Evolutionary conservation across 2,329 filamentous ascomycete genomes (phyloP), one percentile per base, ranked within the genome.

Genomic region (Ascosphaera apis): DNA sequence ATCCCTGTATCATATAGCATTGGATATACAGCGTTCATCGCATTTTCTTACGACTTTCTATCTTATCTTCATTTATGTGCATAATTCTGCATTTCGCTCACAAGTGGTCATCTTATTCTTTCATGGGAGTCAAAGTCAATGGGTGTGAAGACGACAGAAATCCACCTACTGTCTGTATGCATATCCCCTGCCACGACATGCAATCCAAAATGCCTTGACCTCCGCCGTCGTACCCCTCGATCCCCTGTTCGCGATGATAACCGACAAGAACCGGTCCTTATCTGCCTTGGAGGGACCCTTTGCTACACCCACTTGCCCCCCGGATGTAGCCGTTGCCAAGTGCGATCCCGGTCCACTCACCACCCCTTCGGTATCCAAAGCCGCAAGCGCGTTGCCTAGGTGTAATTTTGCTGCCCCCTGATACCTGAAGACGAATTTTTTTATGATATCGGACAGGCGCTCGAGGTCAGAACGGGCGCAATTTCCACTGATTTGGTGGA

Each of bases 381-480:
- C 45, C 8, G 48, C 47, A 18, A 61, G 45, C 0, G 56, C 54
- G 13, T 48, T 49, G 17, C 45, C 43, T 9, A 61, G 44, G 41
- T 55, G 47, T 9, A 48, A 46, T 2, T 55, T 54, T 4, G 57
- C 56, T 23, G 53, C 42, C 27, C 49, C 53, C 37, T 53, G 53
- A 33, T 60, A 53, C 33, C 57, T 57, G 42, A 57, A 59, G 4
- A 60, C 43, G 16, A 55, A 49, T 33, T 50, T 53, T 36, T 55
- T 51, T 25, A 62, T 48, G 7, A 55, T 49, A 31, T 60, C 57
- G 34, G 45, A 50, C 8, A 62, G 49, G 40, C 52, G 54, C 4
- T 54, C 50, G 12, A 61, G 46, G 38, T 62, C 58, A 1, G 58
- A 62, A 30, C 59, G 52, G 9, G 59, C 56, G 37, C 58, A 62